Evolutionary conservation across 176 grass and related monocot species (phyloP), one percentile per base, ranked within the genome.

Genomic region (Aegilops umbellulata): DNA sequence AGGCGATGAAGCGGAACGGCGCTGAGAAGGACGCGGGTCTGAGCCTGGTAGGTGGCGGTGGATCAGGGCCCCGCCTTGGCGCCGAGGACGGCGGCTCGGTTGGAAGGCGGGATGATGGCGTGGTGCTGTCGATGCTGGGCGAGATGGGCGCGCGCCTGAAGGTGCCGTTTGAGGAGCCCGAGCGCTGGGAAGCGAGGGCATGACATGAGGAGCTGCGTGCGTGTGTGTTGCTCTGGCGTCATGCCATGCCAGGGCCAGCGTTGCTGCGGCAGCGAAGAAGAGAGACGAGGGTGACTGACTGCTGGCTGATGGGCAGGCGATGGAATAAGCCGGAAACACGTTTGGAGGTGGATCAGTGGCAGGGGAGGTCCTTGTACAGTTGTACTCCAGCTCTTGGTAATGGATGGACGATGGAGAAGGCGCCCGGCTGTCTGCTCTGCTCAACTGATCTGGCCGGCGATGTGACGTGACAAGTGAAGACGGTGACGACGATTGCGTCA

Each of bases 1-100:
- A 90, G 80, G 22, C 53, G 83, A 95, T 92, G 86, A 86, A 90
- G 83, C 73, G 61, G 44, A 82, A 82, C 0, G 32, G 78, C 6
- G 81, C 89, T 7, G 79, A 86, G 23, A 90, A 92, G 27, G 80
- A 79, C 62, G 80, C 3, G 8, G 93, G 86, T 23, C 17, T 68
- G 53, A 86, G 88, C 88, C 67, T 86, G 5, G 83, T 92, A 10
- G 46, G 75, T 64, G 35, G 49, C 8, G 39, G 11, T 17, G 65
- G 27, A n/a, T 1, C 20, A 6, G 24, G 20, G 3, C 11, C 24
- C 38, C 2, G 20, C 12, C 12, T 20, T 67, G 57, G 41, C 12
- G 3, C 10, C 0, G 41, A 42, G 0, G 41, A 42, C 0, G 41
- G 38, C 2, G 2, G 0, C 2, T 39, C 5, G 0, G 51, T 7